These are phyloP conservation scores for Miscanthus sacchariflorus DNA, from an alignment of 202 grass and related monocot species.

Conservation along the genomic window DNA sequence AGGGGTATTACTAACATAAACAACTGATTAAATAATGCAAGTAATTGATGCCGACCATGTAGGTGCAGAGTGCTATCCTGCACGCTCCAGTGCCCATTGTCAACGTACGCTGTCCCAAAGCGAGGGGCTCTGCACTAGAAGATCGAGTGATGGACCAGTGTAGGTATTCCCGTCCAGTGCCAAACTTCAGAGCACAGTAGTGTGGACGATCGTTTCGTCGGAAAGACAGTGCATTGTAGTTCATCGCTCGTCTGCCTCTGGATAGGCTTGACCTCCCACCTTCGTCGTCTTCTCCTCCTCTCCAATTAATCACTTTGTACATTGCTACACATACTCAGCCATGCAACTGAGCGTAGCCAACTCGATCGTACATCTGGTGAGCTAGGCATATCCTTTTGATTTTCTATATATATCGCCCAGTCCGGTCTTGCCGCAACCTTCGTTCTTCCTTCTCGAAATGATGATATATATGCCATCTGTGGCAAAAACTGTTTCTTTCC, in stretches of 20 bases:
- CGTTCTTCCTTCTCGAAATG: not conserved
- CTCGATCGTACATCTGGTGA: slow-evolving; percentile 20
- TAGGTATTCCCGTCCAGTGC: not conserved
- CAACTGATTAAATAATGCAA: not conserved
- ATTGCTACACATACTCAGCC: not conserved
- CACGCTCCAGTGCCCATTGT: too few species aligned
- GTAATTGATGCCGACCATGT: not conserved
- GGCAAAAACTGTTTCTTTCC: too few species aligned
- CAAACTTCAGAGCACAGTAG: not conserved
- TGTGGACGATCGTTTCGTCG: not conserved
- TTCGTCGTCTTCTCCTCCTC: not conserved
- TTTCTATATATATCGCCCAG: not conserved
- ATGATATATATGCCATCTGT: not conserved
- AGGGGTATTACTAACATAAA: not conserved
- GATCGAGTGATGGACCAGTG: not conserved
- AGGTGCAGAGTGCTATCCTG: not conserved
- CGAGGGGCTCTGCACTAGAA: too few species aligned
- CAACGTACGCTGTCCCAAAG: too few species aligned
- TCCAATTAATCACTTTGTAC: not conserved
- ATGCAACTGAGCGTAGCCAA: slow-evolving; percentile 19
- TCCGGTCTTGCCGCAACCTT: not conserved
- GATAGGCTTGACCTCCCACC: not conserved
- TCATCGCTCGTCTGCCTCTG: not conserved
- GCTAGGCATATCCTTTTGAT: too few species aligned
- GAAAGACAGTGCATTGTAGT: not conserved